phyloP scores from a whole-genome alignment of 306 rosid genomes.

The Acacia melanoxylon region DNA sequence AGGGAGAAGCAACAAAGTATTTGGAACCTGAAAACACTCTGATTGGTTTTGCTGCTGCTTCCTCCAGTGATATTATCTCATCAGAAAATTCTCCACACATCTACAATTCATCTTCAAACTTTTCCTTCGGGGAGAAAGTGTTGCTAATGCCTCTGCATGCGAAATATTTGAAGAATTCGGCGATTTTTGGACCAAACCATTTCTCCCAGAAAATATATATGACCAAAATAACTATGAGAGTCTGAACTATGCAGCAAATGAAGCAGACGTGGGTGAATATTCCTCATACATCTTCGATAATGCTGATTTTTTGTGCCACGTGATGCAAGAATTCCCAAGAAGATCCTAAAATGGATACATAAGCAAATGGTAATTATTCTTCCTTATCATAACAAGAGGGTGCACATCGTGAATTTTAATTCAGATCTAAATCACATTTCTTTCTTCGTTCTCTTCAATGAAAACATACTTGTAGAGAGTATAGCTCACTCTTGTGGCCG shows the following conservation, averaged over 20 bases:
- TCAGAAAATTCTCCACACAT: slow-evolving; percentile 41
- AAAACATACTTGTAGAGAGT: neutral
- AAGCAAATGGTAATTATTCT: neutral
- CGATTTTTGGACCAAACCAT: slow-evolving; percentile 63
- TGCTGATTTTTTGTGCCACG: neutral
- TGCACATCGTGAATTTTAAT: neutral
- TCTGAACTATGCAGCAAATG: neutral
- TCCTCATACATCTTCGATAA: slow-evolving; percentile 11
- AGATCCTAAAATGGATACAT: neutral
- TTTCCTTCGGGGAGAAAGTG: neutral
- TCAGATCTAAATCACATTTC: neutral
- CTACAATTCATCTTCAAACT: slow-evolving; percentile 9
- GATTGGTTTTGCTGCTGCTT: neutral
- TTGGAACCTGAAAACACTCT: slow-evolving; percentile 23
- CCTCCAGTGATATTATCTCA: slow-evolving; percentile 8
- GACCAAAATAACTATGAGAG: neutral
- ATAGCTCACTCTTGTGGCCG: neutral
- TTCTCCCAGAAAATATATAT: slow-evolving; percentile 27
- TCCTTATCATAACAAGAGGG: neutral
- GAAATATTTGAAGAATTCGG: slow-evolving; percentile 19
- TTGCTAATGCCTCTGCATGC: slow-evolving; percentile 16
- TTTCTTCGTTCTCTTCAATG: neutral
- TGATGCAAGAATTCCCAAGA: neutral
- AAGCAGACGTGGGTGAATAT: neutral
- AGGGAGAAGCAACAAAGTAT: slow-evolving; percentile 3